These are phyloP conservation scores for Colletotrichum liriopes DNA, from an alignment of 2,329 filamentous ascomycete genomes.

Conservation along the genomic window DNA sequence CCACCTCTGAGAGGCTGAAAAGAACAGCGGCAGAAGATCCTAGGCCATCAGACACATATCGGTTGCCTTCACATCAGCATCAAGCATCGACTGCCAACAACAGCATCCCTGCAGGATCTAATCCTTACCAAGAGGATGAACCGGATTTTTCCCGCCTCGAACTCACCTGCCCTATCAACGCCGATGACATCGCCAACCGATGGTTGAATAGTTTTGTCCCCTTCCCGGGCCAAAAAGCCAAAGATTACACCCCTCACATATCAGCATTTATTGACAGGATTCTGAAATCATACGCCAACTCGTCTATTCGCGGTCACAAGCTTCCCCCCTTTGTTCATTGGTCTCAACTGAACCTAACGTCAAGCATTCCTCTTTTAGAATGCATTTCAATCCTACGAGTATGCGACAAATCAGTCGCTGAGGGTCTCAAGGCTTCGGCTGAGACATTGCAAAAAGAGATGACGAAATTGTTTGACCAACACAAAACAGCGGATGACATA, in stretches of 20 bases:
- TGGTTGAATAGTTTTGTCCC: conserved; percentile 66
- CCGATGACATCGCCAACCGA: conserved; percentile 62
- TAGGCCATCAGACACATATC: not conserved
- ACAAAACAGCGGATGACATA: conserved; percentile 47
- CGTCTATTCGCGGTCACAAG: conserved; percentile 54
- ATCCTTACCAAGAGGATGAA: not conserved
- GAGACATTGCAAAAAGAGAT: conserved; percentile 60
- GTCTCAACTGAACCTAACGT: conserved; percentile 50
- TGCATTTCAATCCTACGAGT: conserved; percentile 60
- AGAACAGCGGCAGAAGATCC: not conserved
- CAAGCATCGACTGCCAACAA: not conserved
- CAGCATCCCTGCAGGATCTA: not conserved
- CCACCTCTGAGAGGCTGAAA: not conserved
- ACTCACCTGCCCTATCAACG: conserved; percentile 63
- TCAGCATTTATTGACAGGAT: conserved; percentile 58
- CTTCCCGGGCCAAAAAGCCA: conserved; percentile 58
- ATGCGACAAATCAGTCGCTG: conserved; percentile 54
- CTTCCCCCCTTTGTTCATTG: conserved; percentile 63
- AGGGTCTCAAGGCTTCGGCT: conserved; percentile 46
- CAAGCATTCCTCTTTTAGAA: conserved; percentile 54
- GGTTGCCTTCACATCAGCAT: not conserved
- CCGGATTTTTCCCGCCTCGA: conserved; percentile 54
- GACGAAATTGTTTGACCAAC: conserved; percentile 53
- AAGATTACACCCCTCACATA: conserved; percentile 57
- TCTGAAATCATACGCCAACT: conserved; percentile 61